Conservation (phyloP, 2,329 filamentous ascomycete species). For the Fusarium abutilonis region DNA sequence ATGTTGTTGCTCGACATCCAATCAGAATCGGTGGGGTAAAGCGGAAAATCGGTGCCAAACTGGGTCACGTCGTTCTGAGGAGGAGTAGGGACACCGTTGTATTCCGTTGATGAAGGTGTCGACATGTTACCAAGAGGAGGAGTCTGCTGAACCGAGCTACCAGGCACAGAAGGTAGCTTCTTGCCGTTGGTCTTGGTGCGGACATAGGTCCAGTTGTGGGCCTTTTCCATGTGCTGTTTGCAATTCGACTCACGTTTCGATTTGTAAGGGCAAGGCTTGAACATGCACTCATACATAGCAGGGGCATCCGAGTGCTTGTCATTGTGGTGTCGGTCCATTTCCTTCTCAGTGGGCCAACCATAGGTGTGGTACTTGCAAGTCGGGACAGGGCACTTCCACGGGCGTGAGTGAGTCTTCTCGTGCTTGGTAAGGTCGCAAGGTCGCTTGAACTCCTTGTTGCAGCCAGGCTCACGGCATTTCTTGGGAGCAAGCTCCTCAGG, state of each 20-base stretch:
- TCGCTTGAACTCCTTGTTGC: slow-evolving; percentile 92
- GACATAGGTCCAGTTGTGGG: slow-evolving; percentile 88
- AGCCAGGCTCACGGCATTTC: slow-evolving; percentile 77
- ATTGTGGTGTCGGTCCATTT: slow-evolving; percentile 94
- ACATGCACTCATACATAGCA: slow-evolving; percentile 84
- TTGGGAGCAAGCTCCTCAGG: slow-evolving; percentile 84
- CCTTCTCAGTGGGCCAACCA: slow-evolving; percentile 98
- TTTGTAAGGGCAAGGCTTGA: slow-evolving; percentile 86
- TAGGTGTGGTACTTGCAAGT: slow-evolving; percentile 90
- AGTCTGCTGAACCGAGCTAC: slow-evolving; percentile 61
- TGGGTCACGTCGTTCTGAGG: slow-evolving; percentile 58
- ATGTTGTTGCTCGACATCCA: slow-evolving; percentile 53
- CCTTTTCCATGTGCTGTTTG: slow-evolving; percentile 99
- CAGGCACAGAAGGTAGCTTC: slow-evolving; percentile 58
- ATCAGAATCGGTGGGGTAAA: slow-evolving; percentile 59
- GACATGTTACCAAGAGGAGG: slow-evolving; percentile 70
- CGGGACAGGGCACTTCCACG: slow-evolving; percentile 87
- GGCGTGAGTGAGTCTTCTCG: slow-evolving; percentile 95
- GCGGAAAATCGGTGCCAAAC: slow-evolving; percentile 57
- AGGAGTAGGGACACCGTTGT: slow-evolving; percentile 66
- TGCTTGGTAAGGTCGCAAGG: slow-evolving; percentile 99
- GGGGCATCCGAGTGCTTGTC: slow-evolving; percentile 91
- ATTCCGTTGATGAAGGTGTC: slow-evolving; percentile 66
- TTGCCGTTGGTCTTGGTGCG: slow-evolving; percentile 93
- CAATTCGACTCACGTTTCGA: slow-evolving; percentile 97